Evolutionary conservation across 441 rosid genomes (phyloP).

Genomic region (Lepidium campestre): DNA sequence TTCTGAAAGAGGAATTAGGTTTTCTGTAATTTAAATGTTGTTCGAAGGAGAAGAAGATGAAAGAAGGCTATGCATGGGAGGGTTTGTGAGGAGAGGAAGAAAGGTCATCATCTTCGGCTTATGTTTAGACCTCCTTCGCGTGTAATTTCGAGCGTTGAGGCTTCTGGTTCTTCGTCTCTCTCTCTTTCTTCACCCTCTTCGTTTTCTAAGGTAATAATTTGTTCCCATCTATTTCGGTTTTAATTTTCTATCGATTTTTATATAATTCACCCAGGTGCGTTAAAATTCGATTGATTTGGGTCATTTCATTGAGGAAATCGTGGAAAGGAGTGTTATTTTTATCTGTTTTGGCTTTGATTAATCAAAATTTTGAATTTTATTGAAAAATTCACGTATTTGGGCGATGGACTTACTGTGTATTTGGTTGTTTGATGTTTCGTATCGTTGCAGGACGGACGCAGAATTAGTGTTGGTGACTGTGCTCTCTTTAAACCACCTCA

Average conservation of each 20-base stretch:
- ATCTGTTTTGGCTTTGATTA: background rate
- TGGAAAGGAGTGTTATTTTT: background rate
- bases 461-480: constrained; percentile 79
- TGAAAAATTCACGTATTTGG: too few species aligned
- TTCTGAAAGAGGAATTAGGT: background rate
- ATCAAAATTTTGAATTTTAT: background rate
- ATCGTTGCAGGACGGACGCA: constrained; percentile 65
- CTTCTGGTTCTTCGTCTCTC: constrained; percentile 38
- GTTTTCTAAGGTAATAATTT: constrained; percentile 52
- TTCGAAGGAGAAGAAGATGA: constrained; percentile 30
- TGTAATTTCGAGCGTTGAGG: constrained; percentile 40
- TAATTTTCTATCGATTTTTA: background rate
- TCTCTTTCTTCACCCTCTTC: constrained; percentile 41
- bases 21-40: constrained; percentile 3
- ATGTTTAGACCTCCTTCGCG: constrained; percentile 66
- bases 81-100: constrained; percentile 22
- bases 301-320: background rate
- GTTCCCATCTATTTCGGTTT: background rate
- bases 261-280: background rate
- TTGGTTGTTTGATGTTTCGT: background rate
- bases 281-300: background rate
- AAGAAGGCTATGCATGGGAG: constrained; percentile 35
- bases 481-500: constrained; percentile 76
- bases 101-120: constrained; percentile 38
- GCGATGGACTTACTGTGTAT: background rate